Percentiles rank a stretch among this genome's conserved stretches.
These are phyloP conservation scores for Calonectria pauciramosa DNA, from an alignment of 2,329 filamentous ascomycete genomes.

Conservation along the genomic window DNA sequence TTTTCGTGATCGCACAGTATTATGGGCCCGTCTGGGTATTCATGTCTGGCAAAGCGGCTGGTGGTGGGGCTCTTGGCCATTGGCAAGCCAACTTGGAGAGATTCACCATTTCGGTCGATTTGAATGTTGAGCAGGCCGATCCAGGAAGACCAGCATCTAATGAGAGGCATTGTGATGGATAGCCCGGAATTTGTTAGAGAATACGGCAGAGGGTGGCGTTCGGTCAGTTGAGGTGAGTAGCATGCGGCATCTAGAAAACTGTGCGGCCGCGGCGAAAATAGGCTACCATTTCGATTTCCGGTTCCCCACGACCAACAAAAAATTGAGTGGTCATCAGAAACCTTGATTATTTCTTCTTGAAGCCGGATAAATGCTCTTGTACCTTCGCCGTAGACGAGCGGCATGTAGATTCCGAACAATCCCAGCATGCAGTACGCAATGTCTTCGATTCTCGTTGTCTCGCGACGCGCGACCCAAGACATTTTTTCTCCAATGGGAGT, in stretches of 20 bases:
- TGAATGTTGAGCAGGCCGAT: not conserved
- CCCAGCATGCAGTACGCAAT: not conserved
- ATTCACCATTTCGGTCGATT: not conserved
- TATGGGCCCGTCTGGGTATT: not conserved
- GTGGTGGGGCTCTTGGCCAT: not conserved
- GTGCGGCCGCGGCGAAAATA: not conserved
- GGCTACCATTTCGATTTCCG: not conserved
- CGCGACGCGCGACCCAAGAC: not conserved
- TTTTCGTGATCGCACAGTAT: not conserved
- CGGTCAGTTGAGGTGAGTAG: not conserved
- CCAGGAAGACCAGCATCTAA: not conserved
- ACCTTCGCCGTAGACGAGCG: not conserved
- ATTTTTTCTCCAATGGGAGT: not conserved
- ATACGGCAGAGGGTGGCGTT: not conserved
- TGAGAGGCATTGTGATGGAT: not conserved
- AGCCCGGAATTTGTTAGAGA: not conserved
- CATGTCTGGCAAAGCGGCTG: not conserved
- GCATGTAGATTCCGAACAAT: not conserved
- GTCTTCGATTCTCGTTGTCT: not conserved
- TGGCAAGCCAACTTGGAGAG: not conserved
- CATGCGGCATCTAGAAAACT: not conserved
- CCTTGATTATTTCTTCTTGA: not conserved
- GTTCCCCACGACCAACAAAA: not conserved
- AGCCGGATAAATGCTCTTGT: not conserved
- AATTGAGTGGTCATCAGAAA: not conserved